These are phyloP conservation scores for Carex scoparia DNA, from an alignment of 176 grass and related monocot genomes.

Conservation along the genomic window DNA sequence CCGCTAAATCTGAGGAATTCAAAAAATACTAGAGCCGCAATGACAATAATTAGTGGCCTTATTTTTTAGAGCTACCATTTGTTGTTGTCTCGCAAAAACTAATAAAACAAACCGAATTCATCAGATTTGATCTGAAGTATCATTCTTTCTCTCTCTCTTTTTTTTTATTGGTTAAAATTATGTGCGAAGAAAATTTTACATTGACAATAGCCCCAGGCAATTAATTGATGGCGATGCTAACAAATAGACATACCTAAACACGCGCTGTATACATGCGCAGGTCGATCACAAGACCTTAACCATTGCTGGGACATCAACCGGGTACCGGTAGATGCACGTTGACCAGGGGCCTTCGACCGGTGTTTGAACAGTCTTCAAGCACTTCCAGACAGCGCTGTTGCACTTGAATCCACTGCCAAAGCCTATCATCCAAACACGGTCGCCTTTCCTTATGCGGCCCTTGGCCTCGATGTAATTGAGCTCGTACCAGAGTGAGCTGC, in stretches of 20 bases:
- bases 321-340: constrained; percentile 49
- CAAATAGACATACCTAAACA: not conserved
- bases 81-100: no score
- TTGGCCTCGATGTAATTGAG: constrained; percentile 87
- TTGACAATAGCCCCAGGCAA: not conserved
- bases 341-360: constrained; percentile 47
- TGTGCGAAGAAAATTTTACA: constrained; percentile 11
- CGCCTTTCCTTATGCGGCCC: constrained; percentile 40
- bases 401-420: constrained; percentile 94
- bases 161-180: not conserved
- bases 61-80: no score
- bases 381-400: constrained; percentile 88
- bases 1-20: no score
- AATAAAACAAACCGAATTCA: no score
- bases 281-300: constrained; percentile 48
- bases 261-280: not conserved
- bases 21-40: no score
- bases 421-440: constrained; percentile 80
- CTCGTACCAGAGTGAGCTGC: constrained; percentile 97
- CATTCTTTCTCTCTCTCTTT: not conserved
- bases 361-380: constrained; percentile 33
- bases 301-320: constrained; percentile 60
- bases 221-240: not conserved
- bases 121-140: constrained; percentile 6
- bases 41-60: no score